Evolutionary conservation across 495 filamentous ascomycete species (phyloP).

Genomic region (Delitschia confertaspora): DNA sequence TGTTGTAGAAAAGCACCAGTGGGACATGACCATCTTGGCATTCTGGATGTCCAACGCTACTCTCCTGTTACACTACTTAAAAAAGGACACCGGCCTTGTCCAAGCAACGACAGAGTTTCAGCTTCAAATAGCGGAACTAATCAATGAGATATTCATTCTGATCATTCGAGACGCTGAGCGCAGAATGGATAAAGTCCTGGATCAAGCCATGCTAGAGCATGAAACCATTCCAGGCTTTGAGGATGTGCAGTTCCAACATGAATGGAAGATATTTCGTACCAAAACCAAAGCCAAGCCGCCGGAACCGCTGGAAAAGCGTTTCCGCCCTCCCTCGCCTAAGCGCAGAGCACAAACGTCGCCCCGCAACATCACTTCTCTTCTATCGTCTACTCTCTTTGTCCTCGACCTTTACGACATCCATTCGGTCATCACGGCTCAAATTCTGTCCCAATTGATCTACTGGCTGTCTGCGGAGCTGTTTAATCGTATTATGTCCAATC

Average conservation of each 20-base stretch:
- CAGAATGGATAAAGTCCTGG: constrained; percentile 90
- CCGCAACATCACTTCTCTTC: constrained; percentile 90
- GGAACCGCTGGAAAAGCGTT: constrained; percentile 82
- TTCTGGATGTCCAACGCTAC: constrained; percentile 99
- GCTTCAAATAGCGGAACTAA: constrained; percentile 82
- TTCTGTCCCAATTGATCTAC: constrained; percentile 87
- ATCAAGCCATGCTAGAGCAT: constrained; percentile 89
- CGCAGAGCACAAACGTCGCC: constrained; percentile 84
- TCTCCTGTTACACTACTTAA: constrained; percentile 86
- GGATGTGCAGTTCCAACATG: constrained; percentile 91
- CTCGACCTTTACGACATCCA: constrained; percentile 98
- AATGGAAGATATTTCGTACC: constrained; percentile 92
- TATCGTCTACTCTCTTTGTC: constrained; percentile 95
- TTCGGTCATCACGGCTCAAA: constrained; percentile 88
- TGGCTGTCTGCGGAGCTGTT: constrained; percentile 96
- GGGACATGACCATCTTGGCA: constrained; percentile 98
- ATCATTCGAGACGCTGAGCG: constrained; percentile 97
- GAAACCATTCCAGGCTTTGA: constrained; percentile 97
- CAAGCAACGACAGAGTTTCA: constrained; percentile 84
- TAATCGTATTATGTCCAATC: constrained; percentile 94
- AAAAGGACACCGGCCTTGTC: constrained; percentile 79
- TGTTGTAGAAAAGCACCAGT: constrained; percentile 87
- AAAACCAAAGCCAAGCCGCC: constrained; percentile 77
- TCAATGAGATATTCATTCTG: constrained; percentile 98
- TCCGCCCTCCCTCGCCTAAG: constrained; percentile 90